Percentiles rank a stretch among this genome's conserved stretches.
These are phyloP conservation scores for Austroboletus niveus DNA, from an alignment of 1,284 basidiomycete species.

Conservation along the genomic window DNA sequence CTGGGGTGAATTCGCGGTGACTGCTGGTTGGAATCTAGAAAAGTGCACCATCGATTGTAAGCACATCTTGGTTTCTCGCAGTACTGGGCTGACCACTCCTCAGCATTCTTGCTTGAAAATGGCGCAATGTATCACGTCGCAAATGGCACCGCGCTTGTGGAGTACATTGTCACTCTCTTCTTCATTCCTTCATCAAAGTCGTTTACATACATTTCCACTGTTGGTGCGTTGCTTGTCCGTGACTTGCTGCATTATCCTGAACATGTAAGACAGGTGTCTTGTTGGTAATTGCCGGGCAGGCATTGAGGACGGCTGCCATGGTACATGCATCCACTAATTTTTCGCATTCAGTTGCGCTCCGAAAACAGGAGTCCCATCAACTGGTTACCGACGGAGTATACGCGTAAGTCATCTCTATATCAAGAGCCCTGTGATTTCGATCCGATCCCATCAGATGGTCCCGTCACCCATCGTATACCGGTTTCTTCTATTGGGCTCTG, in stretches of 20 bases:
- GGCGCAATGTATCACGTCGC: constrained; percentile 85
- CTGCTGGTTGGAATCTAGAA: constrained; percentile 92
- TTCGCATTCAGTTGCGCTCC: constrained; percentile 81
- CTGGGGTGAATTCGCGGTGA: constrained; percentile 92
- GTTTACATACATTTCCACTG: constrained; percentile 48
- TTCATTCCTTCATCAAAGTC: constrained; percentile 62
- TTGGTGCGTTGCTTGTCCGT: constrained; percentile 46
- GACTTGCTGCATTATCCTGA: constrained; percentile 1
- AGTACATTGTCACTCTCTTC: constrained; percentile 77
- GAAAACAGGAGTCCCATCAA: constrained; percentile 71
- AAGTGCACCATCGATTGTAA: constrained; percentile 93
- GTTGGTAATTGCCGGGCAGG: constrained; percentile 72
- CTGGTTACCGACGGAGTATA: constrained; percentile 89
- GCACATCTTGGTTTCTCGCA: constrained; percentile 30
- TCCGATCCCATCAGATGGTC: constrained; percentile 57
- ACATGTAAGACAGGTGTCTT: constrained; percentile 49
- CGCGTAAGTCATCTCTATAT: constrained; percentile 47
- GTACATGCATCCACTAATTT: constrained; percentile 93
- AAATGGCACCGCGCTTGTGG: constrained; percentile 74
- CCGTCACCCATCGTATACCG: constrained; percentile 95
- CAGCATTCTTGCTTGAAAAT: constrained; percentile 95
- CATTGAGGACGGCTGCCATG: constrained; percentile 88
- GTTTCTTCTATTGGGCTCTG: constrained; percentile 98
- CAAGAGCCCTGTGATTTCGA: not conserved
- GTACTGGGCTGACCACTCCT: not conserved